Evolutionary conservation across 306 rosid genomes (phyloP).

Genomic region (Carpinus fangiana): DNA sequence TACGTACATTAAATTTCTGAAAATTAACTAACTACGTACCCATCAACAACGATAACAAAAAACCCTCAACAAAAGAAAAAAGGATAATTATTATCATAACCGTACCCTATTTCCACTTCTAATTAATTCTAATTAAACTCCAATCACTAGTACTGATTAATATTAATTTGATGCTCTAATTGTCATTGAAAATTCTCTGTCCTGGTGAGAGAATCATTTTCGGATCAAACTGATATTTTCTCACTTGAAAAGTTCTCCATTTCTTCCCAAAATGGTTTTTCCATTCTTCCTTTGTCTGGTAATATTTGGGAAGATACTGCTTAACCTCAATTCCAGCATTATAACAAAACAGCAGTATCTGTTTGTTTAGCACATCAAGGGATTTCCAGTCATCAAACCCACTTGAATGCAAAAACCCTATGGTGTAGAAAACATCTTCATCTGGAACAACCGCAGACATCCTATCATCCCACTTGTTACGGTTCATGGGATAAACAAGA

Average conservation of each 20-base stretch:
- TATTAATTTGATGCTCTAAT: background rate
- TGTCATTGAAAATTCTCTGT: slow-evolving; percentile 60
- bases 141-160: background rate
- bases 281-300: slow-evolving; percentile 64
- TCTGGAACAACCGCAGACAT: slow-evolving; percentile 71
- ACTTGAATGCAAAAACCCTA: slow-evolving; percentile 73
- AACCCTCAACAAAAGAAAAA: background rate
- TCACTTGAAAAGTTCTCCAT: slow-evolving; percentile 61
- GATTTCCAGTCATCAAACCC: slow-evolving; percentile 70
- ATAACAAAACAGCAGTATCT: slow-evolving; percentile 59
- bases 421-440: slow-evolving; percentile 78
- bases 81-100: background rate
- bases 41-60: background rate
- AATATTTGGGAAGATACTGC: slow-evolving; percentile 66
- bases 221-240: slow-evolving; percentile 73
- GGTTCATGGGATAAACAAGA: slow-evolving; percentile 75
- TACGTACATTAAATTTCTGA: background rate
- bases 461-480: slow-evolving; percentile 78
- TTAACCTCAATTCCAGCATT: slow-evolving; percentile 54
- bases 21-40: background rate
- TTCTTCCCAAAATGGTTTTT: slow-evolving; percentile 66
- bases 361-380: slow-evolving; percentile 63
- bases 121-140: background rate
- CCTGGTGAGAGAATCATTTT: slow-evolving; percentile 86
- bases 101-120: background rate